These are phyloP conservation scores for Barnettozyma californica DNA, from an alignment of 805 yeast genomes.

Conservation along the genomic window DNA sequence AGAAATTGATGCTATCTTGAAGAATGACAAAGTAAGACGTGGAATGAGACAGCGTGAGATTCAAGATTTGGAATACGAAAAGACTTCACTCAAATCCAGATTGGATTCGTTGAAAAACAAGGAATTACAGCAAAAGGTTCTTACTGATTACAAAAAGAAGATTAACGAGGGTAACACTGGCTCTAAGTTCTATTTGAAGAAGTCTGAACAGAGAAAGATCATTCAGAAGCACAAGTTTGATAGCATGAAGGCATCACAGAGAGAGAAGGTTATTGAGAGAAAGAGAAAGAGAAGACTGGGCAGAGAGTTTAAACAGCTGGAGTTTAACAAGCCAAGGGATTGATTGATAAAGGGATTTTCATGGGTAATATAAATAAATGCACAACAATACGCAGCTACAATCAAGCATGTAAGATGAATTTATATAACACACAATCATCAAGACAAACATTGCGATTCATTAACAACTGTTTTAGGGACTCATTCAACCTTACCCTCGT, in stretches of 20 bases:
- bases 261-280: constrained; percentile 80
- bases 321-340: constrained; percentile 30
- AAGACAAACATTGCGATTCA: neutral
- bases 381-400: neutral
- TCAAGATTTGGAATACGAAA: constrained; percentile 45
- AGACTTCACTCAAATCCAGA: constrained; percentile 64
- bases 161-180: constrained; percentile 44
- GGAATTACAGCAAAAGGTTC: constrained; percentile 68
- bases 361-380: neutral
- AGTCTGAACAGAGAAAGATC: constrained; percentile 66
- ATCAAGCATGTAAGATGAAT: neutral
- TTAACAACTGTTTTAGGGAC: neutral
- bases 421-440: neutral
- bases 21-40: constrained; percentile 43
- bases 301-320: constrained; percentile 60
- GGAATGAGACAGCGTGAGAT: constrained; percentile 39
- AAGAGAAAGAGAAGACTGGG: constrained; percentile 83
- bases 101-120: constrained; percentile 64
- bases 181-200: constrained; percentile 51
- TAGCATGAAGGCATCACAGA: constrained; percentile 60
- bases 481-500: constrained; percentile 30
- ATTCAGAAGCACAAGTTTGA: constrained; percentile 76
- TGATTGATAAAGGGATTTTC: constrained; percentile 1
- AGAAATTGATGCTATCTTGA: constrained; percentile 50
- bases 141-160: constrained; percentile 46